Conservation (phyloP, 2,329 filamentous ascomycete genomes). For the Calonectria pteridis region DNA sequence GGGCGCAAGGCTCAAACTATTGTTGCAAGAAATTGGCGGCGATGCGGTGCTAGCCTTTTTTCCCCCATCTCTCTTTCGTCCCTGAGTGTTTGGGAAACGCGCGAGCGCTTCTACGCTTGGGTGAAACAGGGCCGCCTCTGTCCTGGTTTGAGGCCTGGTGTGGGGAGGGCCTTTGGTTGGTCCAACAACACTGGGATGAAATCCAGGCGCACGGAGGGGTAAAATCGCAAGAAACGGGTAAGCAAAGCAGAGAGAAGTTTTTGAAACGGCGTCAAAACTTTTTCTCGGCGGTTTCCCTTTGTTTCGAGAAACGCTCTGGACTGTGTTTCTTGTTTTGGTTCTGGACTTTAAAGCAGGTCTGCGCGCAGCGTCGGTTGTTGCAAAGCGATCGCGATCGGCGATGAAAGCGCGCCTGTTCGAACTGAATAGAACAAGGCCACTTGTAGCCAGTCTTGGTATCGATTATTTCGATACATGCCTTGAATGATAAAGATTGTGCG, state of each 20-base stretch:
- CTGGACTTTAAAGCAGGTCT: conserved; percentile 21
- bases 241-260: neutral
- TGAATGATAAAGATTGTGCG: neutral
- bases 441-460: neutral
- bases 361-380: neutral
- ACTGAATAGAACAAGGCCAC: neutral
- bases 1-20: neutral
- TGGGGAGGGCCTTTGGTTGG: conserved; percentile 36
- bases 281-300: conserved; percentile 4
- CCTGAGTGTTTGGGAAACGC: neutral
- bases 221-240: conserved; percentile 2
- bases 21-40: neutral
- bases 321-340: conserved; percentile 29
- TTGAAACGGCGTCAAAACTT: conserved; percentile 20
- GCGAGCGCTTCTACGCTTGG: conserved; percentile 40
- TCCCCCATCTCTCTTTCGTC: neutral
- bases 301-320: conserved; percentile 32
- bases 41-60: neutral
- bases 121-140: conserved; percentile 39
- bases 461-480: neutral
- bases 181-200: neutral
- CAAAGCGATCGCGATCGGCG: neutral
- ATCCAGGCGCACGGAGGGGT: conserved; percentile 11
- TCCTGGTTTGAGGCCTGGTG: conserved; percentile 36
- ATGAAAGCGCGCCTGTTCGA: neutral